phyloP scores from a whole-genome alignment of 148 eudicot genomes.

The Spergularia marina region DNA sequence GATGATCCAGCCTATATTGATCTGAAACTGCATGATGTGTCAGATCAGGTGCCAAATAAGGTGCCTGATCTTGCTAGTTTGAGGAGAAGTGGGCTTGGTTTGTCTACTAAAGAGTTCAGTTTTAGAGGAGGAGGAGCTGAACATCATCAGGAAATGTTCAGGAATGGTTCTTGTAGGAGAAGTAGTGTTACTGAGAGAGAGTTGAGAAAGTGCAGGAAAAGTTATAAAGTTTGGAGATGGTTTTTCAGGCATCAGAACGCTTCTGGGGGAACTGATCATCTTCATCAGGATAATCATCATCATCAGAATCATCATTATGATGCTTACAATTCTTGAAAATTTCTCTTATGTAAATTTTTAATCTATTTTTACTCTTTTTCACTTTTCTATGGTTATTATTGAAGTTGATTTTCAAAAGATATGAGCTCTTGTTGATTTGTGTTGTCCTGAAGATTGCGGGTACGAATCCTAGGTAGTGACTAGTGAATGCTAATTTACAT shows the following conservation, averaged over 20 bases:
- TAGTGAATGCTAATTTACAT: constrained; percentile 20
- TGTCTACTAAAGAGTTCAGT: constrained; percentile 36
- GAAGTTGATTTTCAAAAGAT: not conserved
- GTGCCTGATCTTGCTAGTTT: constrained; percentile 30
- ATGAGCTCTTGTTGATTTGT: constrained; percentile 14
- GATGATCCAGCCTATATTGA: constrained; percentile 80
- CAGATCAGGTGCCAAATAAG: constrained; percentile 25
- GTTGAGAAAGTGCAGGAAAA: constrained; percentile 46
- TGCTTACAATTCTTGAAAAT: constrained; percentile 17
- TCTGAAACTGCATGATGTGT: constrained; percentile 46
- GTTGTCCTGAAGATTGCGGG: no score
- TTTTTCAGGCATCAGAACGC: constrained; percentile 48
- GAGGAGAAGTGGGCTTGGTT: constrained; percentile 31
- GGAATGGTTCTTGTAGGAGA: constrained; percentile 46
- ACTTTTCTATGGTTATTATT: constrained; percentile 6
- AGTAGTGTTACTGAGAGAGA: constrained; percentile 49
- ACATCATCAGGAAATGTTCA: constrained; percentile 24
- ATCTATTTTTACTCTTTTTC: not conserved
- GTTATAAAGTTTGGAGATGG: constrained; percentile 78
- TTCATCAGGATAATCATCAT: constrained; percentile 22
- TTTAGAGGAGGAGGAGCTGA: constrained; percentile 28
- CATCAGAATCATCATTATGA: not conserved
- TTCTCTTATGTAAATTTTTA: constrained; percentile 12
- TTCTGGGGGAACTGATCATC: constrained; percentile 31
- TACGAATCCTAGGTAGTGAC: no score